Conservation (phyloP, 805 yeast species). For the Saccharomycopsis selenospora region DNA sequence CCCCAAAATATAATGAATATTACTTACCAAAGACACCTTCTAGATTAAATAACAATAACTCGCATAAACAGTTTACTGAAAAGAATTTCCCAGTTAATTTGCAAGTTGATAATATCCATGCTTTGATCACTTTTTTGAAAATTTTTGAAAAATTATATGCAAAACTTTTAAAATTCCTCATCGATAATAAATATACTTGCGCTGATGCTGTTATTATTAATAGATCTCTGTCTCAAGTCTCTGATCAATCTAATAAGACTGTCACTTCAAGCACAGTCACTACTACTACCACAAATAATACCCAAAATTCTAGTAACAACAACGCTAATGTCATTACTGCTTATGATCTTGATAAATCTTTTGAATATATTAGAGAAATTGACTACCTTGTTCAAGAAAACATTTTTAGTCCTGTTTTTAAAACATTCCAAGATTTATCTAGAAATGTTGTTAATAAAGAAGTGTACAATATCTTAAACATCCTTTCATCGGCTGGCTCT, state of each 20-base stretch:
- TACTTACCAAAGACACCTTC: not conserved
- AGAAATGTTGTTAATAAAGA: constrained; percentile 6
- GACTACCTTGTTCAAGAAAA: constrained; percentile 3
- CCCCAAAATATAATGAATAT: not conserved
- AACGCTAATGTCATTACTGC: too few relatives aligned
- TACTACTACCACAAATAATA: not conserved
- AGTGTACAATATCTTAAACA: not conserved
- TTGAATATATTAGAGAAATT: not conserved
- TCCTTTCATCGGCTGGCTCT: not conserved
- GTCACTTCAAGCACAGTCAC: not conserved
- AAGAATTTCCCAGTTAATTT: constrained; percentile 10
- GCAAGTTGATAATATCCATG: constrained; percentile 8
- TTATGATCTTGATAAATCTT: not conserved
- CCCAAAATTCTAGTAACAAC: not conserved
- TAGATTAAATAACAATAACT: not conserved
- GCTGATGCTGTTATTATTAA: too few relatives aligned
- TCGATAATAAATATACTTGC: not conserved
- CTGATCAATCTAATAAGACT: not conserved
- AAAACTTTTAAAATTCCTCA: not conserved
- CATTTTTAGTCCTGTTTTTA: constrained; percentile 9
- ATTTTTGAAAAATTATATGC: constrained; percentile 5
- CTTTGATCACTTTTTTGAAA: constrained; percentile 9
- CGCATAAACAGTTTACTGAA: constrained; percentile 4
- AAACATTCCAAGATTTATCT: not conserved
- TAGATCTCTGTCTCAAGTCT: not conserved